These are phyloP conservation scores for Cordyceps militaris DNA, from an alignment of 2,329 filamentous ascomycete genomes.

Conservation along the genomic window DNA sequence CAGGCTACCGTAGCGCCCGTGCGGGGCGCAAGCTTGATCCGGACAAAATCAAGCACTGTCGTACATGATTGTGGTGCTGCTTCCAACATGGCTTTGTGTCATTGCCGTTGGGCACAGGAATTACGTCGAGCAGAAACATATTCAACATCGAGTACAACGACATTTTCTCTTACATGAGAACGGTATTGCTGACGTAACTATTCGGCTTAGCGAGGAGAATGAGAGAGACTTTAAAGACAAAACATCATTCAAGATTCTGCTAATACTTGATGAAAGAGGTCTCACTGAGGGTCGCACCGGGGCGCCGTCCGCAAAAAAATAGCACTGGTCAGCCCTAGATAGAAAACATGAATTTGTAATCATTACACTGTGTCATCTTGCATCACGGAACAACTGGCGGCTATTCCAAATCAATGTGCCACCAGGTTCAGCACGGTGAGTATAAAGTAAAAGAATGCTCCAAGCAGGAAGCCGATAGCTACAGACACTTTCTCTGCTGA, in stretches of 20 bases:
- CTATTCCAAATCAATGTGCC: neutral
- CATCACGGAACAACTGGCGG: neutral
- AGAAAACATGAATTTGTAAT: neutral
- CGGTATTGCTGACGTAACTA: too few species aligned
- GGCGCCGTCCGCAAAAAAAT: neutral
- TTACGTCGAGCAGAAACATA: neutral
- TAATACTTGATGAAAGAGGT: neutral
- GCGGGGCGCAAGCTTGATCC: neutral
- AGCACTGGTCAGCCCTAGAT: neutral
- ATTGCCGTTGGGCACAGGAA: neutral
- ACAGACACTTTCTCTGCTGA: constrained; percentile 26
- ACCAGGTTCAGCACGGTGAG: neutral
- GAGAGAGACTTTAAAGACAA: too few species aligned
- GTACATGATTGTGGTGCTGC: neutral
- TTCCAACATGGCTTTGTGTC: neutral
- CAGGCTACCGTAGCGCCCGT: neutral
- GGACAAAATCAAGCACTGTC: neutral
- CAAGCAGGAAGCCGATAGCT: constrained; percentile 24
- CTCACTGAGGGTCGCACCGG: neutral
- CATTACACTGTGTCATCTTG: neutral
- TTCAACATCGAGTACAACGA: neutral
- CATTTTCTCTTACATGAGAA: neutral
- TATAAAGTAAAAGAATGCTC: constrained; percentile 14
- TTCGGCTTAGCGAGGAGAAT: too few species aligned
- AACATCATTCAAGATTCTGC: neutral